A percentile compares a stretch with the other conserved stretches of the same genome.
Conservation (phyloP, 495 filamentous ascomycete species). For the Jackrogersella multiformis region DNA sequence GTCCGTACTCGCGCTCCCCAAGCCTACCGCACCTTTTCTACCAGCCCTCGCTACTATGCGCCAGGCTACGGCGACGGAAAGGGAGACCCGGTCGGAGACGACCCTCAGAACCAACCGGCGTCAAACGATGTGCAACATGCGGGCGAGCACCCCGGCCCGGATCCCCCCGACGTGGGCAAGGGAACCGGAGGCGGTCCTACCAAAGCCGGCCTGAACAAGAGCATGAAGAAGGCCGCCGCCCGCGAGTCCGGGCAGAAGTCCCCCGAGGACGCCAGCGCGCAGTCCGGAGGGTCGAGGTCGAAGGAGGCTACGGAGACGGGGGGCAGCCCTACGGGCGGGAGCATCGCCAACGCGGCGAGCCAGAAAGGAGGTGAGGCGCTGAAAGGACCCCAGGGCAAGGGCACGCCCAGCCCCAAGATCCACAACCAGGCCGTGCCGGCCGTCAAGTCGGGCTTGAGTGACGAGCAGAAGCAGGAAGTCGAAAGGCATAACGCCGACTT, state of each 20-base stretch:
- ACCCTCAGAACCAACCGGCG: constrained; percentile 44
- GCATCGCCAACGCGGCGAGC: constrained; percentile 46
- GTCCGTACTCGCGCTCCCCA: constrained; percentile 33
- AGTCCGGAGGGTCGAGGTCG: constrained; percentile 56
- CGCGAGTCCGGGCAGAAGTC: constrained; percentile 35
- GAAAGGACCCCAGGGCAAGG: constrained; percentile 50
- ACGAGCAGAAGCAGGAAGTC: constrained; percentile 61
- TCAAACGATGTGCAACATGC: constrained; percentile 41
- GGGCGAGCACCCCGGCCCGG: constrained; percentile 49
- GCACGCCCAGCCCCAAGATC: constrained; percentile 58
- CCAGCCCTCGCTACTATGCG: constrained; percentile 19
- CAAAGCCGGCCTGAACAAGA: constrained; percentile 38
- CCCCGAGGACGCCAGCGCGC: constrained; percentile 53
- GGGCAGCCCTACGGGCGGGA: constrained; percentile 42
- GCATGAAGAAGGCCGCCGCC: constrained; percentile 38
- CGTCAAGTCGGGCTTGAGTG: constrained; percentile 46
- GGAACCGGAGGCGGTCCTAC: constrained; percentile 38
- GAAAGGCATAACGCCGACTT: constrained; percentile 62
- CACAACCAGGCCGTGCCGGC: constrained; percentile 51
- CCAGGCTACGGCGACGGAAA: constrained; percentile 50
- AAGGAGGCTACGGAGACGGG: constrained; percentile 56
- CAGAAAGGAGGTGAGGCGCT: constrained; percentile 54
- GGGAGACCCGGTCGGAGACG: constrained; percentile 44
- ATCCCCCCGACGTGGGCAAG: constrained; percentile 45
- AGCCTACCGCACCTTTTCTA: constrained; percentile 28